Conservation (phyloP, 2,329 filamentous ascomycete species). For the Curvularia lunata region DNA sequence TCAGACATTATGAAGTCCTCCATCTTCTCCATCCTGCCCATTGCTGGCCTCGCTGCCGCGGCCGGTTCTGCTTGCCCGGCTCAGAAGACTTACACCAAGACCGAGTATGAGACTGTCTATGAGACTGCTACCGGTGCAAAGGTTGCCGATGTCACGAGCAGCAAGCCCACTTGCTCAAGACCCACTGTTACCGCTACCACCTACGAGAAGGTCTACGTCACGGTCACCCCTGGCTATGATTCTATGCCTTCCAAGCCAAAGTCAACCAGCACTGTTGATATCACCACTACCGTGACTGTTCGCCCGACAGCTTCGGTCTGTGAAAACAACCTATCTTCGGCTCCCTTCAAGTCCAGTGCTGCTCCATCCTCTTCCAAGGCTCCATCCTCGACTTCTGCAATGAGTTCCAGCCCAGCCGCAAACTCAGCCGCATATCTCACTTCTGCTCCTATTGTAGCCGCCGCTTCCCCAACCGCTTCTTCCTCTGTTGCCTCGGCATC, state of each 20-base stretch:
- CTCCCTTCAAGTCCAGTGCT: slow-evolving; percentile 2
- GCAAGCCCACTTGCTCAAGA: slow-evolving; percentile 13
- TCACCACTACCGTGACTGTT: slow-evolving; percentile 27
- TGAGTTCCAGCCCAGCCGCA: not conserved
- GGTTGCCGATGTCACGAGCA: slow-evolving; percentile 6
- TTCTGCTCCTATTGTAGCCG: slow-evolving; percentile 6
- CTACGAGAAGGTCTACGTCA: slow-evolving; percentile 33
- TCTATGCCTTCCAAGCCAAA: slow-evolving; percentile 10
- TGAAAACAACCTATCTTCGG: slow-evolving; percentile 21
- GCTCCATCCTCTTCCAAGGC: not conserved
- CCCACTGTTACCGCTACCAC: slow-evolving; percentile 29
- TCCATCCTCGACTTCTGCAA: not conserved
- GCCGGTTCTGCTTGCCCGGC: slow-evolving; percentile 28
- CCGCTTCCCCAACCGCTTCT: not conserved
- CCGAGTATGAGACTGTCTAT: slow-evolving; percentile 18
- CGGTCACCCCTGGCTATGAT: slow-evolving; percentile 21
- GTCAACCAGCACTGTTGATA: slow-evolving; percentile 21
- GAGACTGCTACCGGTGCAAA: slow-evolving; percentile 8
- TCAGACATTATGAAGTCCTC: slow-evolving; percentile 35
- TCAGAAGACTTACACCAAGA: slow-evolving; percentile 29
- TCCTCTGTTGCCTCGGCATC: not conserved
- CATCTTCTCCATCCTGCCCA: slow-evolving; percentile 35
- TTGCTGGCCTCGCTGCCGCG: slow-evolving; percentile 35
- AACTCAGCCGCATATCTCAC: slow-evolving; percentile 11
- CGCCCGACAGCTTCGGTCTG: slow-evolving; percentile 13